phyloP scores from a whole-genome alignment of 495 filamentous ascomycete species.

The Penicillium cosmopolitanum region DNA sequence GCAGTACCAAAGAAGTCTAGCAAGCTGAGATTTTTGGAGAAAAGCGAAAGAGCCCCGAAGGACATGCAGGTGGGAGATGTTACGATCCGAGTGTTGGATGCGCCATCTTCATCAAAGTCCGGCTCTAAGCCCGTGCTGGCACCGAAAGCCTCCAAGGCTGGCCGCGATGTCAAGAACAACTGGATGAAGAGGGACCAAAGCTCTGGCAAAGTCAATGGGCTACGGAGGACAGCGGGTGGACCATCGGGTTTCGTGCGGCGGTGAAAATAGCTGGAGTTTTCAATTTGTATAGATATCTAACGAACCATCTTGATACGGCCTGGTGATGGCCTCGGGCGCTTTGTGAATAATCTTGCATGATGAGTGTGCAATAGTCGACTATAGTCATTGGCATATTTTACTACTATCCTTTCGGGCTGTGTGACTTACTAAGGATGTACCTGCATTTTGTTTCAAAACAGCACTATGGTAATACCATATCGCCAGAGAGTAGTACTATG shows the following conservation, averaged over 20 bases:
- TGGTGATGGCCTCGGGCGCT: background rate
- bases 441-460: no score
- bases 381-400: background rate
- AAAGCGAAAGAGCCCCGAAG: slow-evolving; percentile 54
- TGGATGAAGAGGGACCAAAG: slow-evolving; percentile 51
- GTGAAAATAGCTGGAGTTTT: slow-evolving; percentile 10
- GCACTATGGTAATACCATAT: no score
- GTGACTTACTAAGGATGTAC: no score
- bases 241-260: slow-evolving; percentile 50
- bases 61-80: slow-evolving; percentile 56
- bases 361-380: background rate
- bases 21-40: slow-evolving; percentile 56
- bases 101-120: slow-evolving; percentile 34
- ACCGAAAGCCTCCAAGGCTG: slow-evolving; percentile 53
- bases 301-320: background rate
- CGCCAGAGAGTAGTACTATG: no score
- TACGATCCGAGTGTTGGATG: slow-evolving; percentile 56
- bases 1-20: slow-evolving; percentile 39
- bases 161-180: slow-evolving; percentile 47
- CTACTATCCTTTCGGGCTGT: no score
- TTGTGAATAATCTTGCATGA: slow-evolving; percentile 3
- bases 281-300: slow-evolving; percentile 5
- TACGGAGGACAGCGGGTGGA: slow-evolving; percentile 42
- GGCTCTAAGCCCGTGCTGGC: slow-evolving; percentile 43
- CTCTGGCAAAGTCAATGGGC: slow-evolving; percentile 40